Evolutionary conservation across 2,329 filamentous ascomycete genomes (phyloP).

Genomic region (Phymatotrichopsis omnivora): DNA sequence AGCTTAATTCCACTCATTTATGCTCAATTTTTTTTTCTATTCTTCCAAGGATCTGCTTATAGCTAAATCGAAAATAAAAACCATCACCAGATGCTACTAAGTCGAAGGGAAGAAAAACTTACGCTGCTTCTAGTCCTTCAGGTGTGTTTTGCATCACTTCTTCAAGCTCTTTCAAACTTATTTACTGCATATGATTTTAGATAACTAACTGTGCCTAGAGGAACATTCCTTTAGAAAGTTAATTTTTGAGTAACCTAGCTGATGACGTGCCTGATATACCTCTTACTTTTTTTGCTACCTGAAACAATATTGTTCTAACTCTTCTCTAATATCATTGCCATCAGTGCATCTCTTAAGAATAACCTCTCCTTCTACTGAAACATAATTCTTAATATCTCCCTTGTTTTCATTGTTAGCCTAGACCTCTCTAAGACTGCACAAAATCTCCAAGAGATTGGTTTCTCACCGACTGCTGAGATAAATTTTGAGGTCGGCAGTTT

Average conservation of each 20-base stretch:
- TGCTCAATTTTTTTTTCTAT: constrained; percentile 5
- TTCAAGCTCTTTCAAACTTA: constrained; percentile 9
- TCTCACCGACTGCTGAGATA: constrained; percentile 15
- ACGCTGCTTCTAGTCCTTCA: constrained; percentile 13
- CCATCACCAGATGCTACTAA: background rate
- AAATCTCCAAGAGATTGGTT: constrained; percentile 4
- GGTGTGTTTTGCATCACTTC: constrained; percentile 2
- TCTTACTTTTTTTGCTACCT: background rate
- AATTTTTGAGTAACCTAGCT: background rate
- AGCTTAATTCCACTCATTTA: background rate
- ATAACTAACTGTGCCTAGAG: constrained; percentile 17
- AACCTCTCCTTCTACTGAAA: background rate
- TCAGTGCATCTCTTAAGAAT: constrained; percentile 1
- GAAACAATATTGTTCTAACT: constrained; percentile 8
- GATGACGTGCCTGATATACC: background rate
- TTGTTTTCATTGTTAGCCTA: constrained; percentile 5
- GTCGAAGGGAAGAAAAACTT: background rate
- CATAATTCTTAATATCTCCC: constrained; percentile 7
- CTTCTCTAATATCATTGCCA: background rate
- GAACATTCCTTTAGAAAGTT: constrained; percentile 12
- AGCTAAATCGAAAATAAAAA: constrained; percentile 1
- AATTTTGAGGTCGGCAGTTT: constrained; percentile 10
- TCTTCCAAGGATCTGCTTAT: constrained; percentile 9
- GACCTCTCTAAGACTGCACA: background rate
- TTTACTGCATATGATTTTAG: constrained; percentile 3